These are phyloP conservation scores for Leishmania tropica DNA, from an alignment of 208 protist genomes.

Conservation along the genomic window DNA sequence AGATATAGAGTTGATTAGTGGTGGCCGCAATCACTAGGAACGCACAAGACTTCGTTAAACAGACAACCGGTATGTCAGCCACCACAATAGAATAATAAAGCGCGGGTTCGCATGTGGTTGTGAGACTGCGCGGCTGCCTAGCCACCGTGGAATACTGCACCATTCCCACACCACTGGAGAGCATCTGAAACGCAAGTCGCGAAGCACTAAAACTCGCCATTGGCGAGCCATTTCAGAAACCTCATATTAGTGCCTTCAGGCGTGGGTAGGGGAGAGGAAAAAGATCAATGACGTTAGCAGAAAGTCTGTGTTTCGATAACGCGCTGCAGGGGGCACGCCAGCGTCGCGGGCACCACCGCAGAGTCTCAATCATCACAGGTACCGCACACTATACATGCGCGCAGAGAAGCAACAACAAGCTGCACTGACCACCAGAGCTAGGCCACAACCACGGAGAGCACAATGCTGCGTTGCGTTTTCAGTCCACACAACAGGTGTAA, in stretches of 20 bases:
- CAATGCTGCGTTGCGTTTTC: background rate
- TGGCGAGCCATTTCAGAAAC: background rate
- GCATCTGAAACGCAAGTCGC: background rate
- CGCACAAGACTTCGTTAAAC: background rate
- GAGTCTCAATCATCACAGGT: background rate
- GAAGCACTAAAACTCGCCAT: too few relatives aligned
- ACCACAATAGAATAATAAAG: background rate
- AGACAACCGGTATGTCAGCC: background rate
- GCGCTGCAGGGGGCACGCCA: background rate
- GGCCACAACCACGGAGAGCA: background rate
- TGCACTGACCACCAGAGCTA: background rate
- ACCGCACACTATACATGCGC: background rate
- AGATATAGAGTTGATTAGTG: background rate
- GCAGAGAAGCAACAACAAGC: background rate
- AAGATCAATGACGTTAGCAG: background rate
- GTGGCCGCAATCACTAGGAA: background rate
- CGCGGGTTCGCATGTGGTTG: background rate
- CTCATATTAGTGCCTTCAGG: background rate
- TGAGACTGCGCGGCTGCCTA: background rate
- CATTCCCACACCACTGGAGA: background rate
- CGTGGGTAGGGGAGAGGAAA: background rate
- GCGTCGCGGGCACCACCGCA: background rate
- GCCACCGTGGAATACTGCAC: background rate
- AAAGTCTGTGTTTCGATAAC: background rate
- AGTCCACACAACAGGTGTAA: background rate